phyloP scores from a whole-genome alignment of 1,284 basidiomycete species.

The Stereum hirsutum region DNA sequence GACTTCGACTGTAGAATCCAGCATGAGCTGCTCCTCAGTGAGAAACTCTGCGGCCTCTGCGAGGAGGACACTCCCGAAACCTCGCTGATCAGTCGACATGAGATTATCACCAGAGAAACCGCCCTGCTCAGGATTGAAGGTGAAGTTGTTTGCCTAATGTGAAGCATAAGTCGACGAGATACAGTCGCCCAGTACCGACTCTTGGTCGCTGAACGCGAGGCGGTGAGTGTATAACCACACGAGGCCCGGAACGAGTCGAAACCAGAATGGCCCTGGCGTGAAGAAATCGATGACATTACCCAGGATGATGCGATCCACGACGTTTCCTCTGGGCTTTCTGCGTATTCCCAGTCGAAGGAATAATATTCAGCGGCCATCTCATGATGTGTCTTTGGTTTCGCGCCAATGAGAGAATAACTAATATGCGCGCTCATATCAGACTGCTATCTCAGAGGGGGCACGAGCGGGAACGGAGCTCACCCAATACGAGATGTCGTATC shows the following conservation, averaged over 20 bases:
- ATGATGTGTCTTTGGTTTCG: conserved; percentile 30
- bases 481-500: conserved; percentile 37
- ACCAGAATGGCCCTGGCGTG: no score
- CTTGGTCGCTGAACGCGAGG: background rate
- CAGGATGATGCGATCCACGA: conserved; percentile 54
- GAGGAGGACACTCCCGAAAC: conserved; percentile 47
- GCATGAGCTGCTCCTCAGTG: conserved; percentile 31
- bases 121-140: conserved; percentile 42
- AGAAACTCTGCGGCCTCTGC: conserved; percentile 47
- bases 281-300: no score
- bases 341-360: conserved; percentile 44
- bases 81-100: conserved; percentile 51
- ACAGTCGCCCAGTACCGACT: background rate
- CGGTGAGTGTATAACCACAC: no score
- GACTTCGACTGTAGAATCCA: conserved; percentile 42
- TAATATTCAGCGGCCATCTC: conserved; percentile 42
- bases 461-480: no score
- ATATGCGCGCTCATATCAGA: conserved; percentile 36
- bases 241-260: no score
- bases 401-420: conserved; percentile 34
- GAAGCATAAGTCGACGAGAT: conserved; percentile 3
- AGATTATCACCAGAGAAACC: conserved; percentile 52
- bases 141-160: conserved; percentile 51
- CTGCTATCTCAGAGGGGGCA: no score
- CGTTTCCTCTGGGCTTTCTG: conserved; percentile 49